Base-by-base conservation (phyloP, 352 stramenopile species). In the Globisporangium nodosum region DNA sequence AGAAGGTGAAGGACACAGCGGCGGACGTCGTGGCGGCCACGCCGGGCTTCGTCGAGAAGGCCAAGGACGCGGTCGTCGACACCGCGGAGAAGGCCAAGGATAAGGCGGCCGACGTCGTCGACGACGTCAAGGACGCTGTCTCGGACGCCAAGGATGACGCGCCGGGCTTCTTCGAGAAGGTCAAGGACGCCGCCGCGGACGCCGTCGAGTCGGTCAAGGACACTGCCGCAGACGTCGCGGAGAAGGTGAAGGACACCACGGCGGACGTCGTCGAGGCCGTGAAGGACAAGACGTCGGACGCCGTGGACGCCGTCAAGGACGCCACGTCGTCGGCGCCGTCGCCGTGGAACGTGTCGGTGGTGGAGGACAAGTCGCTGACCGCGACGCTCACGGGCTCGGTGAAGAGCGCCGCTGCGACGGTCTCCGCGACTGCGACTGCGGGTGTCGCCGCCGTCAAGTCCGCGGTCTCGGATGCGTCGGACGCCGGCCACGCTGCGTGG, bases 61-160 rank as follows among this genome's bases (percentile, higher is more conserved):
- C 59, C 20, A 66, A 66, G 11, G 30, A 52, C 20, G 59, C 62
- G 20, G 54, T 65, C 33, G 68, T 64, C 21, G 47, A 54, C 27
- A 18, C 49, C 12, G 59, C 37, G 40, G 20, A 55, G 9, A 49
- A 56, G 12, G 46, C 57, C 18, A 45, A 70, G 47, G 39, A 64
- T 37, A 67, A 71, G 67, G 51, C 52, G 18, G 46, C 52, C n/a
- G 52, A 59, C 37, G 31, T 64, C 16, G 58, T 64, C n/a, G 51
- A 58, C 21, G 52, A 62, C 58, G 51, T 66, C 54, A 70, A 68
- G 51, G 49, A 56, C 43, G 15, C 37, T 15, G 58, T 21, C 52
- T 5, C 35, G 5, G 54, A 60, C 43, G 43, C 35, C 50, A 52
- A 57, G 42, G 46, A 64, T 13, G 24, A 35, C 5, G 50, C 45